Conservation (phyloP, 352 stramenopile species). For the Hyaloperonospora brassicae region DNA sequence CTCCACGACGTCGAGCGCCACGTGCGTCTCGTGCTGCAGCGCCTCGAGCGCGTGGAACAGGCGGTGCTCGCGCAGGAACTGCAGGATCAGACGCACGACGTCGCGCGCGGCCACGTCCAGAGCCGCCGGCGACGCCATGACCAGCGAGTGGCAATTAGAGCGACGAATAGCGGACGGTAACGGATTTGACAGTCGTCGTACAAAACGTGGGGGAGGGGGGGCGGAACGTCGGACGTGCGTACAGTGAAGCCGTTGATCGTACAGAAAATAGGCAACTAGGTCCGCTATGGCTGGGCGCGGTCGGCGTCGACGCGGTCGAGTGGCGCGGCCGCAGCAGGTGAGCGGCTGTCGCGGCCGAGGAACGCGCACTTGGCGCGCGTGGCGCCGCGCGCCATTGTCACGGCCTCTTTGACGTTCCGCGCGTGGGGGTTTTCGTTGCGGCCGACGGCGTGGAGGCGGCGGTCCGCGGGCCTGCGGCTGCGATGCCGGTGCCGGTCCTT, state of each 20-base stretch:
- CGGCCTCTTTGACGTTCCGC: constrained; percentile 46
- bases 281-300: no score
- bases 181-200: no score
- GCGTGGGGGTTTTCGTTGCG: constrained; percentile 56
- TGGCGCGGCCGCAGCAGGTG: neutral
- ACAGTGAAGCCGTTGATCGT: no score
- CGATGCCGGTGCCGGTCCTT: constrained; percentile 39
- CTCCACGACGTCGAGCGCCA: constrained; percentile 84
- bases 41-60: constrained; percentile 73
- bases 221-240: no score
- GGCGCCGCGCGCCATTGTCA: constrained; percentile 34
- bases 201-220: no score
- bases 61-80: constrained; percentile 89
- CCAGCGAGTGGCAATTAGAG: neutral
- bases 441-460: constrained; percentile 45
- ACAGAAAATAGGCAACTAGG: no score
- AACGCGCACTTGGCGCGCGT: constrained; percentile 57
- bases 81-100: constrained; percentile 85
- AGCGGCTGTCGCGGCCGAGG: constrained; percentile 24
- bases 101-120: constrained; percentile 67
- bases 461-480: constrained; percentile 34
- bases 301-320: no score
- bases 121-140: constrained; percentile 8
- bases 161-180: no score
- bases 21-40: constrained; percentile 83